Evolutionary conservation across 2,329 filamentous ascomycete genomes (phyloP).

Genomic region (Fonsecaea monophora): DNA sequence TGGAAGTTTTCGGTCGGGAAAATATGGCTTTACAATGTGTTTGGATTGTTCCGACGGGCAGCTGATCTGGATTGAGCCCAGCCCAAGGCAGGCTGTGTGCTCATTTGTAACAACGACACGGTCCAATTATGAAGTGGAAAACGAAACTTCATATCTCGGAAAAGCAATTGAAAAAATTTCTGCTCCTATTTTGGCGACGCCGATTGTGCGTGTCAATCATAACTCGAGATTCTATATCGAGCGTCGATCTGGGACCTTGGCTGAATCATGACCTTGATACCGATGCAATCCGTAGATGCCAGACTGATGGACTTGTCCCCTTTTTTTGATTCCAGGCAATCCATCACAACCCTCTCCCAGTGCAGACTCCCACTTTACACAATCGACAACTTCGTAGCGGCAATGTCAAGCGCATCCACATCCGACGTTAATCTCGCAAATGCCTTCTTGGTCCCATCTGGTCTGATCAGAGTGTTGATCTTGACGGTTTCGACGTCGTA

Average conservation of each 20-base stretch:
- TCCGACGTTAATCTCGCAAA: constrained; percentile 94
- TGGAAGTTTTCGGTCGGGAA: neutral
- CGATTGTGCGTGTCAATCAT: constrained; percentile 36
- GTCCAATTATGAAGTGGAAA: neutral
- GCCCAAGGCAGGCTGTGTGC: constrained; percentile 7
- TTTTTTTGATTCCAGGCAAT: neutral
- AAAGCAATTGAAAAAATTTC: constrained; percentile 29
- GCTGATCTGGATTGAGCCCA: neutral
- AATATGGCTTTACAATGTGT: neutral
- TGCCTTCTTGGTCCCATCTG: constrained; percentile 98
- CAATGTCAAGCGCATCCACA: constrained; percentile 98
- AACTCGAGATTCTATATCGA: constrained; percentile 48
- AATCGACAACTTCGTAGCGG: constrained; percentile 97
- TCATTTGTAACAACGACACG: constrained; percentile 17
- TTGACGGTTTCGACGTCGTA: constrained; percentile 98
- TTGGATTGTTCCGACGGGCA: neutral
- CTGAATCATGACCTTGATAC: constrained; percentile 35
- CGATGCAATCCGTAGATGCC: constrained; percentile 6
- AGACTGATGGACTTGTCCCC: neutral
- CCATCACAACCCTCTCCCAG: constrained; percentile 7
- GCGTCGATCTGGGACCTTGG: constrained; percentile 20
- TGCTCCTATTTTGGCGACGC: constrained; percentile 27
- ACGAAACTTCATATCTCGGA: constrained; percentile 9
- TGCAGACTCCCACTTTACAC: constrained; percentile 65
- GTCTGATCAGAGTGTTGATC: constrained; percentile 98